Conservation (phyloP, 1,284 basidiomycete genomes). For the Irpex rosettiformis region DNA sequence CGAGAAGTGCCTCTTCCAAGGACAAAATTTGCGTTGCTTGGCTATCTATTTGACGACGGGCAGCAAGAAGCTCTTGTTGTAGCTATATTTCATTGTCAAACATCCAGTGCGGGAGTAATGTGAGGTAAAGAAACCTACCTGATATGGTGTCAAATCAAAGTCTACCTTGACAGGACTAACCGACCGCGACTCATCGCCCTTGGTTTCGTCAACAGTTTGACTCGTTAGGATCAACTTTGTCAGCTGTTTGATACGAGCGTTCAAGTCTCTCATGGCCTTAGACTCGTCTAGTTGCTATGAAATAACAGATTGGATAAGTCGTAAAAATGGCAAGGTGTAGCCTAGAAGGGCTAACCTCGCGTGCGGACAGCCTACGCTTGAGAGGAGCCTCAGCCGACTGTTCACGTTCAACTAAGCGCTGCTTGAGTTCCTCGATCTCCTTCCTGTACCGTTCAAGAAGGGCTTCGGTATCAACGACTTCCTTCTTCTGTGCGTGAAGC, state of each 20-base stretch:
- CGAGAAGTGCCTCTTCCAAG: slow-evolving; percentile 65
- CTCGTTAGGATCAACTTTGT: slow-evolving; percentile 87
- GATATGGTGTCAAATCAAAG: slow-evolving; percentile 81
- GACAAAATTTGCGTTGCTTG: slow-evolving; percentile 81
- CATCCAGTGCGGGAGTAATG: not conserved
- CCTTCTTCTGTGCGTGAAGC: slow-evolving; percentile 88
- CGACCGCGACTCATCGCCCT: slow-evolving; percentile 67
- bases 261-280: slow-evolving; percentile 77
- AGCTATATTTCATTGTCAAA: slow-evolving; percentile 42
- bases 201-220: slow-evolving; percentile 68
- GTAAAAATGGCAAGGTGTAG: too few species aligned
- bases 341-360: slow-evolving; percentile 69
- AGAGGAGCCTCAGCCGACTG: slow-evolving; percentile 57
- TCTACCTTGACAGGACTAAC: slow-evolving; percentile 80
- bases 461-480: slow-evolving; percentile 90
- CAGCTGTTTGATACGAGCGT: slow-evolving; percentile 77
- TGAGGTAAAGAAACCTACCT: slow-evolving; percentile 40
- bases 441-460: slow-evolving; percentile 88
- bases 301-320: too few species aligned
- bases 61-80: slow-evolving; percentile 80
- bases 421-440: slow-evolving; percentile 85
- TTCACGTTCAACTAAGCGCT: slow-evolving; percentile 64
- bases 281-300: slow-evolving; percentile 72
- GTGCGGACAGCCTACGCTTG: slow-evolving; percentile 59
- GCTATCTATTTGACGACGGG: slow-evolving; percentile 70